Percentiles rank a stretch among this genome's conserved stretches.
phyloP scores from a whole-genome alignment of 1,284 basidiomycete genomes.

The Ganoderma meredithae region DNA sequence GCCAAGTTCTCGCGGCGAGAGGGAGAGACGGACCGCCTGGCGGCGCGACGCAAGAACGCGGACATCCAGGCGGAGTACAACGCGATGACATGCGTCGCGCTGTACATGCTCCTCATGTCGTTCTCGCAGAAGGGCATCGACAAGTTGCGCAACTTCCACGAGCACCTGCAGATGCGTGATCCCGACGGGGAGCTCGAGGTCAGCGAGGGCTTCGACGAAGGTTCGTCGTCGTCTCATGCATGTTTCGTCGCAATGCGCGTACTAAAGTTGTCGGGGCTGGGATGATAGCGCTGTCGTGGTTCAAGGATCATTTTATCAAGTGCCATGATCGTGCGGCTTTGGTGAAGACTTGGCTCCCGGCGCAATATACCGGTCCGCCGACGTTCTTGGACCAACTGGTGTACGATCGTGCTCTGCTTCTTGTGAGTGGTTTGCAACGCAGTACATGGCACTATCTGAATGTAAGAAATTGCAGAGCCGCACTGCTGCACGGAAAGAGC shows the following conservation, averaged over 20 bases:
- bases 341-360: constrained; percentile 85
- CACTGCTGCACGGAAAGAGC: constrained; percentile 90
- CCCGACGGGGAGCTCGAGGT: constrained; percentile 74
- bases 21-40: constrained; percentile 76
- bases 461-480: constrained; percentile 69
- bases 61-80: constrained; percentile 81
- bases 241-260: constrained; percentile 13
- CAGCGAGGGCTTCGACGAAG: constrained; percentile 81
- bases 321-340: constrained; percentile 77
- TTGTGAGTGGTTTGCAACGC: constrained; percentile 52
- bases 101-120: constrained; percentile 93
- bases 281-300: constrained; percentile 71
- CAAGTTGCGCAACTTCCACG: constrained; percentile 71
- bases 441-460: not conserved
- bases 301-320: constrained; percentile 80
- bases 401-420: constrained; percentile 77
- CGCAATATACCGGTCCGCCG: constrained; percentile 73
- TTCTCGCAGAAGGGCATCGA: constrained; percentile 94
- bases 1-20: constrained; percentile 72
- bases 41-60: constrained; percentile 67
- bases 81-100: constrained; percentile 84
- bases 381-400: constrained; percentile 84
- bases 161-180: constrained; percentile 79
- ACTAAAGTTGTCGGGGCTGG: constrained; percentile 15
- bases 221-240: constrained; percentile 47